Evolutionary conservation across 805 yeast genomes (phyloP).

Genomic region (Monosporozyma yasuniensis): DNA sequence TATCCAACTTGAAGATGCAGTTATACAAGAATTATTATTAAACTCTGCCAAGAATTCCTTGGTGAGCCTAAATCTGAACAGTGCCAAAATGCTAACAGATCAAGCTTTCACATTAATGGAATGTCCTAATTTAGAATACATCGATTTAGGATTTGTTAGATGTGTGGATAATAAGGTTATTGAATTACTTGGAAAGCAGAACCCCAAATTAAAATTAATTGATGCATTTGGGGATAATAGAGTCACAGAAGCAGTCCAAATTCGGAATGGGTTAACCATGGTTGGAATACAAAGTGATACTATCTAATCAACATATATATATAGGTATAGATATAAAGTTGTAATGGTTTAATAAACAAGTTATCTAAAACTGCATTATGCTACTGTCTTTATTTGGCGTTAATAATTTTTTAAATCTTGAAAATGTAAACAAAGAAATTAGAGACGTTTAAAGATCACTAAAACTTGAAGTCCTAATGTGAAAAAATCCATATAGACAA

Average conservation of each 20-base stretch:
- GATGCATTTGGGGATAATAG: constrained; percentile 78
- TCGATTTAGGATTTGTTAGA: constrained; percentile 77
- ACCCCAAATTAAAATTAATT: constrained; percentile 53
- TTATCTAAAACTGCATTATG: too few species aligned
- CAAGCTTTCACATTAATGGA: constrained; percentile 42
- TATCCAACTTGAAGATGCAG: constrained; percentile 51
- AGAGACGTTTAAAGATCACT: not conserved
- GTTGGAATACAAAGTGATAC: constrained; percentile 71
- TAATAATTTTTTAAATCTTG: not conserved
- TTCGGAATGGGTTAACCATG: constrained; percentile 47
- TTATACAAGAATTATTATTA: constrained; percentile 47
- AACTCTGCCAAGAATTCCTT: constrained; percentile 56
- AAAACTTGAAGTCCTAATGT: not conserved
- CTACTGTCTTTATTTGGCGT: not conserved
- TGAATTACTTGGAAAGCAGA: constrained; percentile 46
- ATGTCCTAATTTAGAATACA: constrained; percentile 51
- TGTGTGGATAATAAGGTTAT: constrained; percentile 61
- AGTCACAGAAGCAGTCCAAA: constrained; percentile 47
- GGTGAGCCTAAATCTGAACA: constrained; percentile 64
- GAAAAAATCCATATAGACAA: not conserved
- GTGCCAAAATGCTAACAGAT: constrained; percentile 50
- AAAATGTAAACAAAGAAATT: constrained; percentile 1
- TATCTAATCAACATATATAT: constrained; percentile 23
- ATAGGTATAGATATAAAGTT: not conserved
- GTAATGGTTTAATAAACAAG: not conserved